These are phyloP conservation scores for Macrophomina pseudophaseolina DNA, from an alignment of 2,329 filamentous ascomycete genomes.

Conservation along the genomic window DNA sequence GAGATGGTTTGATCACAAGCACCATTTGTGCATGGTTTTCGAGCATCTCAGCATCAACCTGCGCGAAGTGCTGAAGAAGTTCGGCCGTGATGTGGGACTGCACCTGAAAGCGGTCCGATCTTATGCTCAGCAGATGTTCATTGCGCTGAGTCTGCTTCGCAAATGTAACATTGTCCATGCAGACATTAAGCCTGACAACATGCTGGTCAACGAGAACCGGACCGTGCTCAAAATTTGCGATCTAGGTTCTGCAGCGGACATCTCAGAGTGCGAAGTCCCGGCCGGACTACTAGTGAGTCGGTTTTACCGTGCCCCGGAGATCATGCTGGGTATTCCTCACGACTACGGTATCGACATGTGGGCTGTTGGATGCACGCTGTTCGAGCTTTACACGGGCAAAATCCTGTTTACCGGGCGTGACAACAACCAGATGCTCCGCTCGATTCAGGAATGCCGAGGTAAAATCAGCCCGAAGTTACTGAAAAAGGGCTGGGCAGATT, in stretches of 20 bases:
- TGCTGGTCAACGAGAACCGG: constrained; percentile 83
- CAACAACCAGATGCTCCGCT: constrained; percentile 98
- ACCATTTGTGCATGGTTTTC: constrained; percentile 95
- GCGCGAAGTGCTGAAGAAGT: constrained; percentile 92
- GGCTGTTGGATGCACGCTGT: constrained; percentile 96
- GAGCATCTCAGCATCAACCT: constrained; percentile 92
- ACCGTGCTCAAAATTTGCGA: constrained; percentile 94
- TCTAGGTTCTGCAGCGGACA: constrained; percentile 92
- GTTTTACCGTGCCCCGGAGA: constrained; percentile 96
- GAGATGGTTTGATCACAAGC: constrained; percentile 89
- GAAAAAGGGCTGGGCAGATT: constrained; percentile 69
- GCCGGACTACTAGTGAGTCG: constrained; percentile 89
- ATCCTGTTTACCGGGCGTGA: constrained; percentile 93
- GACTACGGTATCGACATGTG: constrained; percentile 96
- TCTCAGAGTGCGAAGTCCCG: constrained; percentile 84
- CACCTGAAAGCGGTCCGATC: constrained; percentile 84
- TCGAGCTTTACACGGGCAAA: constrained; percentile 96
- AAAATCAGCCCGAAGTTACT: constrained; percentile 90
- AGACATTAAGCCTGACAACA: constrained; percentile 97
- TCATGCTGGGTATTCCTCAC: constrained; percentile 81
- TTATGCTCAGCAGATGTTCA: constrained; percentile 94
- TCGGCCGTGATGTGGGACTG: constrained; percentile 91
- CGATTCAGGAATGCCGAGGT: constrained; percentile 94
- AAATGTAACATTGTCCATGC: constrained; percentile 94
- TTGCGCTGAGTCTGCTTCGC: constrained; percentile 83